Conservation (phyloP, 2,329 filamentous ascomycete species). For the Aspergillus brasiliensis region DNA sequence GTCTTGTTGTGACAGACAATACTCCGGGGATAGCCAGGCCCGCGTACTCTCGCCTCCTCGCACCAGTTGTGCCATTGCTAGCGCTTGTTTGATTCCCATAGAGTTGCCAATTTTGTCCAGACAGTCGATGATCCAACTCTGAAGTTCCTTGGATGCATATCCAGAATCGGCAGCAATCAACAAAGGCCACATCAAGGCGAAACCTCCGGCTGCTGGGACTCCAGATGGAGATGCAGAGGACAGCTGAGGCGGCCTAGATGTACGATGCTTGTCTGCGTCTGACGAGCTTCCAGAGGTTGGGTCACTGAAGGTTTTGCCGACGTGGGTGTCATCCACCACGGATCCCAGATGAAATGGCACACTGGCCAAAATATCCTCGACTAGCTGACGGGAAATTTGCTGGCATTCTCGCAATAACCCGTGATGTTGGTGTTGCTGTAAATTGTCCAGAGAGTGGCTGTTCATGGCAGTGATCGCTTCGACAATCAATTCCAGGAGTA, state of each 20-base stretch:
- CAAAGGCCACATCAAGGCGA: neutral
- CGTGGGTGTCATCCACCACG: neutral
- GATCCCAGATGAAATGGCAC: neutral
- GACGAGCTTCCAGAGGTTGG: neutral
- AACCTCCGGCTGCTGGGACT: neutral
- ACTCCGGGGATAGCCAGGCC: neutral
- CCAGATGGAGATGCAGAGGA: too few relatives aligned
- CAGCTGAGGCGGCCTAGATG: too few relatives aligned
- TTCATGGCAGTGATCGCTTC: neutral
- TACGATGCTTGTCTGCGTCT: too few relatives aligned
- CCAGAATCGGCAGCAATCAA: neutral
- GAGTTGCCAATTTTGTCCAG: neutral
- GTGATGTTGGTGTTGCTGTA: neutral
- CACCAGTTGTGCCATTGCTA: neutral
- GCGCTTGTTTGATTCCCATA: conserved; percentile 1
- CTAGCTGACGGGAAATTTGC: neutral
- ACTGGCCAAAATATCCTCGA: neutral
- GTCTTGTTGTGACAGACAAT: neutral
- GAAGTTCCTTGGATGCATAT: neutral
- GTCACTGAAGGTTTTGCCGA: neutral
- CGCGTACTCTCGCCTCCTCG: neutral
- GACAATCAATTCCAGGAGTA: conserved; percentile 3
- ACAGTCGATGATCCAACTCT: neutral
- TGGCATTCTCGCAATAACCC: neutral
- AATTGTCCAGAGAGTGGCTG: neutral